Conservation (phyloP, 208 protist species). For the Acanthamoeba castellanii region DNA sequence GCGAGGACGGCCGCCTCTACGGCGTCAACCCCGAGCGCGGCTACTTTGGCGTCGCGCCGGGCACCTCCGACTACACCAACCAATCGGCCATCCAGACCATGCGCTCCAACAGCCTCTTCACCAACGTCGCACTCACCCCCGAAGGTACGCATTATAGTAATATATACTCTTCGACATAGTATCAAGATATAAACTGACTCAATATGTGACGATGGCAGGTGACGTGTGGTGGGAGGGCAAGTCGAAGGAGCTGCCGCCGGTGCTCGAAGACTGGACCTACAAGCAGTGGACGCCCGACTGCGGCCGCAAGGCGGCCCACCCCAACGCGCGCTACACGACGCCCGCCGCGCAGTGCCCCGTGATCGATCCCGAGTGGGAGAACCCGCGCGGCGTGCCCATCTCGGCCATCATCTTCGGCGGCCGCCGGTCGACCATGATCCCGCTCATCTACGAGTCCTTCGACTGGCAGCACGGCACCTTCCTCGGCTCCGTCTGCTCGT, state of each 20-base stretch:
- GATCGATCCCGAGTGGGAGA: conserved; percentile 85
- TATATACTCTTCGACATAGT: conserved; percentile 39
- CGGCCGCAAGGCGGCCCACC: conserved; percentile 85
- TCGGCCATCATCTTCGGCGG: conserved; percentile 91
- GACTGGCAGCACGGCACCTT: conserved; percentile 91
- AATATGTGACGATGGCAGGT: conserved; percentile 85
- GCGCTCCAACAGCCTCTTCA: conserved; percentile 88
- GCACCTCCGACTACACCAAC: conserved; percentile 87
- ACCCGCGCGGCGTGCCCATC: conserved; percentile 90
- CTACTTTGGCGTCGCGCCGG: conserved; percentile 93
- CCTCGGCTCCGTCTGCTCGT: conserved; percentile 87
- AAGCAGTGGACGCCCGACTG: conserved; percentile 84
- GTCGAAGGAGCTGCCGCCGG: conserved; percentile 82
- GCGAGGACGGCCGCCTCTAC: neutral
- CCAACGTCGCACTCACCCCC: conserved; percentile 88
- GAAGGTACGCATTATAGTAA: too few species aligned
- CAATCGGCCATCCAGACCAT: conserved; percentile 81
- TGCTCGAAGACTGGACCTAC: conserved; percentile 88
- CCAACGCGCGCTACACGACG: conserved; percentile 90
- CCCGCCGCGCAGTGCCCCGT: conserved; percentile 88
- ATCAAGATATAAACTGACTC: conserved; percentile 84
- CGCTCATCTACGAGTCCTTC: conserved; percentile 88
- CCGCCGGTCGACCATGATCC: conserved; percentile 84
- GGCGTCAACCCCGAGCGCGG: conserved; percentile 90
- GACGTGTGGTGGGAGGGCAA: conserved; percentile 94